phyloP scores from a whole-genome alignment of 129 eudicot genomes.

The Cynara cardunculus region DNA sequence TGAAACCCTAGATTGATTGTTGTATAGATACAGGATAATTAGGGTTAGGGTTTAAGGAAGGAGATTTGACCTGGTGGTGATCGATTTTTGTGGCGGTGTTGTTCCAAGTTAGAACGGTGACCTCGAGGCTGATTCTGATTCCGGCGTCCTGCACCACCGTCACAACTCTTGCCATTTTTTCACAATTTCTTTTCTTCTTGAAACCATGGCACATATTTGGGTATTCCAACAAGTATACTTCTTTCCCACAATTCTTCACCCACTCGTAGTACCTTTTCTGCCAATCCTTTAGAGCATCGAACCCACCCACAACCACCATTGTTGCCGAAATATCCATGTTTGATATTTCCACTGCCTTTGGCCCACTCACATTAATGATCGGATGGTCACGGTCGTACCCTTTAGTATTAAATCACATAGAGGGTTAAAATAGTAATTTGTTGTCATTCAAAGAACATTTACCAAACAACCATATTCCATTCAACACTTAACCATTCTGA shows the following conservation, averaged over 20 bases:
- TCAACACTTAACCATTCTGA: too few relatives aligned
- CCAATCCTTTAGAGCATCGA: conserved; percentile 26
- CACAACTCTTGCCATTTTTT: conserved; percentile 36
- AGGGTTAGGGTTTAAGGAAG: neutral
- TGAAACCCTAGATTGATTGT: neutral
- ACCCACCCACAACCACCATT: conserved; percentile 24
- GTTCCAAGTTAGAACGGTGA: conserved; percentile 63
- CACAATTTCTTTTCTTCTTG: neutral
- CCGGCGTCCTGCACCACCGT: conserved; percentile 68
- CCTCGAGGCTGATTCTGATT: conserved; percentile 64
- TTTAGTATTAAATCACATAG: too few relatives aligned
- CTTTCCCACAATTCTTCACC: conserved; percentile 26
- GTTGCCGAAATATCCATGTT: conserved; percentile 19
- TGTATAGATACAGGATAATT: neutral
- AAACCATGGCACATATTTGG: conserved; percentile 32
- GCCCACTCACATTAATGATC: conserved; percentile 28
- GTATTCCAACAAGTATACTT: conserved; percentile 30
- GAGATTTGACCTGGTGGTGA: conserved; percentile 58
- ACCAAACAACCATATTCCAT: too few relatives aligned
- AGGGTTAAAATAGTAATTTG: too few relatives aligned
- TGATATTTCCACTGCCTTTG: conserved; percentile 22
- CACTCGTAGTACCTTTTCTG: conserved; percentile 30
- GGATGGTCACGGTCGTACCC: conserved; percentile 18
- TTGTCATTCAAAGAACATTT: too few relatives aligned
- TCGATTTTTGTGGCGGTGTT: conserved; percentile 79